A percentile compares a stretch with the other conserved stretches of the same genome.
Evolutionary conservation across 1,284 basidiomycete species (phyloP).

Genomic region (Marasmius tenuissimus): DNA sequence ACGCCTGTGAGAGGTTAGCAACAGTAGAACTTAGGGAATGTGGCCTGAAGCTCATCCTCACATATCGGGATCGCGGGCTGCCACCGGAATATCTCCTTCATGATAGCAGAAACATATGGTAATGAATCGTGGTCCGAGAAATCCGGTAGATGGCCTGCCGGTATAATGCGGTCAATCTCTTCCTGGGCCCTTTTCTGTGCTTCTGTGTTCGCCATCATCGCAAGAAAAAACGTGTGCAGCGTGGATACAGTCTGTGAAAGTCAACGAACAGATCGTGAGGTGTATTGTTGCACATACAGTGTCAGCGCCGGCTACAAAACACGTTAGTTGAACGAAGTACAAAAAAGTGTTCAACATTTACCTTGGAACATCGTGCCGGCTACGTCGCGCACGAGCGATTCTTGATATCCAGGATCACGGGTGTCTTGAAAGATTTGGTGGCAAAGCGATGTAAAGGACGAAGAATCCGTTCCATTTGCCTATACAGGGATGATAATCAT

Average conservation of each 20-base stretch:
- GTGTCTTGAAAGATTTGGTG: background rate
- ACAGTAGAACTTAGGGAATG: background rate
- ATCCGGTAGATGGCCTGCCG: background rate
- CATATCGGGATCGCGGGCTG: background rate
- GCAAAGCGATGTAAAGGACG: background rate
- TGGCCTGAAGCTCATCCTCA: background rate
- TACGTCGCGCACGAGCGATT: background rate
- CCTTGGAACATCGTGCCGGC: background rate
- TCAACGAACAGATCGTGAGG: background rate
- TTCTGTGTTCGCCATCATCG: conserved; percentile 11
- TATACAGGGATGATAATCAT: background rate
- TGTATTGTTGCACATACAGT: background rate
- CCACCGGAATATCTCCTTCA: background rate
- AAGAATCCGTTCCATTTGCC: background rate
- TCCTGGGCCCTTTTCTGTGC: conserved; percentile 7
- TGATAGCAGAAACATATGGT: background rate
- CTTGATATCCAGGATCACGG: background rate
- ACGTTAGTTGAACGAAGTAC: background rate
- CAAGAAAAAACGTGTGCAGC: conserved; percentile 13
- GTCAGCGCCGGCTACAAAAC: background rate
- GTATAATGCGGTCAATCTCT: conserved; percentile 10
- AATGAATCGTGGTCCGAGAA: conserved; percentile 2
- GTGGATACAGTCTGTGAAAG: conserved; percentile 6
- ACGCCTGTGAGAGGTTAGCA: conserved; percentile 11
- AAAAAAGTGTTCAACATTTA: background rate